Conservation (phyloP, 768 basidiomycete genomes). For the Pleurotus tuoliensis region DNA sequence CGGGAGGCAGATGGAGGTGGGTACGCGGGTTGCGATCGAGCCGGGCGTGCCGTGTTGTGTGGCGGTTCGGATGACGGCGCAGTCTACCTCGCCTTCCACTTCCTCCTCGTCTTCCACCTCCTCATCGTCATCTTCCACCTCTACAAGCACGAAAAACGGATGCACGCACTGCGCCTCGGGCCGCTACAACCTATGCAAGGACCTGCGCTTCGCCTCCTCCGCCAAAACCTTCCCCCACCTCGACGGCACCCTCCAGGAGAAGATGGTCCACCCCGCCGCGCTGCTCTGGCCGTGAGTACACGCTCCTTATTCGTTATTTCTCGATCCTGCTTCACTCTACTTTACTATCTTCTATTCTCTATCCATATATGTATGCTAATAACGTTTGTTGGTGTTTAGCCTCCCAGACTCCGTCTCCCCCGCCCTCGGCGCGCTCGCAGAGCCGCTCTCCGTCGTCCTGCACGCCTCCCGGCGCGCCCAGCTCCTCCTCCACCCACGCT, state of each 20-base stretch:
- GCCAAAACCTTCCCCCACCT: slow-evolving; percentile 91
- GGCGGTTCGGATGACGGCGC: no score
- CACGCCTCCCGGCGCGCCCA: slow-evolving; percentile 10
- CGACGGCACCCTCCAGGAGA: slow-evolving; percentile 86
- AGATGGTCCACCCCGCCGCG: slow-evolving; percentile 83
- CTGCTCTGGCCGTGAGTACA: slow-evolving; percentile 1
- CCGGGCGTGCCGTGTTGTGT: slow-evolving; percentile 82
- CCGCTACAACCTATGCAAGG: slow-evolving; percentile 90
- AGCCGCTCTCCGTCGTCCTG: slow-evolving; percentile 78
- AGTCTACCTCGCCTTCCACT: no score
- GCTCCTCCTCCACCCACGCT: slow-evolving; percentile 60
- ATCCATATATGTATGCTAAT: no score
- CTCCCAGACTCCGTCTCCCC: slow-evolving; percentile 74
- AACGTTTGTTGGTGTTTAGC: slow-evolving; percentile 27
- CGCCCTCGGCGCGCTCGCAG: slow-evolving; percentile 84
- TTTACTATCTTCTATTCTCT: no score
- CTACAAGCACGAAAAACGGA: no score
- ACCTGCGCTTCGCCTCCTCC: slow-evolving; percentile 84
- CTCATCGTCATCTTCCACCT: not conserved
- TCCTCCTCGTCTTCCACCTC: no score
- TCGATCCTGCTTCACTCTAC: no score
- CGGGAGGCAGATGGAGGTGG: slow-evolving; percentile 58
- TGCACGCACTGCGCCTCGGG: slow-evolving; percentile 70
- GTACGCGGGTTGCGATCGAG: slow-evolving; percentile 91
- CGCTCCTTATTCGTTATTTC: no score